Percentiles rank a stretch among this genome's conserved stretches.
Evolutionary conservation across 805 yeast species (phyloP).

Genomic region (Wickerhamiella alocasiicola): DNA sequence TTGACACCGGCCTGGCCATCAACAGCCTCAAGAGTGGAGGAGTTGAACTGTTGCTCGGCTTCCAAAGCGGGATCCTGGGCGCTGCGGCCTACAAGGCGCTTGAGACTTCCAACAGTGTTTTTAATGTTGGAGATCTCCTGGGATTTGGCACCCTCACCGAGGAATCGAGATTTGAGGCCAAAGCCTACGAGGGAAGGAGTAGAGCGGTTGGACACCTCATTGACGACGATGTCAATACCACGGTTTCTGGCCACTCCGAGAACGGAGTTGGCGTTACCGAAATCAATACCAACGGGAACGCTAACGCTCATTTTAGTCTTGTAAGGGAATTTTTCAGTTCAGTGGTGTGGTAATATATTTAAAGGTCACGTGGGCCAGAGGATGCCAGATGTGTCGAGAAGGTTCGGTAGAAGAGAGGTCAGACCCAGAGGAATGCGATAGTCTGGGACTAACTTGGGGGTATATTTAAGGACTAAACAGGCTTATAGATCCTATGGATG

Average conservation of each 20-base stretch:
- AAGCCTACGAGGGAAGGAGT: slow-evolving; percentile 91
- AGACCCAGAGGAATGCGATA: too few relatives aligned
- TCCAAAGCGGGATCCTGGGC: slow-evolving; percentile 64
- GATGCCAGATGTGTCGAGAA: too few relatives aligned
- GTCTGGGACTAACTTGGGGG: too few relatives aligned
- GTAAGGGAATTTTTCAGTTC: slow-evolving; percentile 5
- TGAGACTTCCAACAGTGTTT: slow-evolving; percentile 90
- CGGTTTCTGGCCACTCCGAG: slow-evolving; percentile 91
- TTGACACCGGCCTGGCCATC: slow-evolving; percentile 69
- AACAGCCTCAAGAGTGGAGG: slow-evolving; percentile 57
- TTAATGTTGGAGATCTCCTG: slow-evolving; percentile 94
- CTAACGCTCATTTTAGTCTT: slow-evolving; percentile 21
- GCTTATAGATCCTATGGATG: too few relatives aligned
- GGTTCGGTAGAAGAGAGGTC: too few relatives aligned
- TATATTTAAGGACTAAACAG: too few relatives aligned
- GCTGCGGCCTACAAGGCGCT: slow-evolving; percentile 78
- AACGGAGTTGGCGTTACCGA: slow-evolving; percentile 89
- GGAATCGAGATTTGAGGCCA: slow-evolving; percentile 74
- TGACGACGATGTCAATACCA: slow-evolving; percentile 96
- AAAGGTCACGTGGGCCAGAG: not conserved
- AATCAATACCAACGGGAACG: slow-evolving; percentile 74
- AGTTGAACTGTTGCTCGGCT: slow-evolving; percentile 60
- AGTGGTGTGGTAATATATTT: not conserved
- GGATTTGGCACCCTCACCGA: slow-evolving; percentile 93
- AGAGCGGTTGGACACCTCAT: slow-evolving; percentile 95